Evolutionary conservation across 1,139 yeast species (phyloP), one percentile per base, ranked within the genome.

Genomic region (Debaryomyces fabryi): DNA sequence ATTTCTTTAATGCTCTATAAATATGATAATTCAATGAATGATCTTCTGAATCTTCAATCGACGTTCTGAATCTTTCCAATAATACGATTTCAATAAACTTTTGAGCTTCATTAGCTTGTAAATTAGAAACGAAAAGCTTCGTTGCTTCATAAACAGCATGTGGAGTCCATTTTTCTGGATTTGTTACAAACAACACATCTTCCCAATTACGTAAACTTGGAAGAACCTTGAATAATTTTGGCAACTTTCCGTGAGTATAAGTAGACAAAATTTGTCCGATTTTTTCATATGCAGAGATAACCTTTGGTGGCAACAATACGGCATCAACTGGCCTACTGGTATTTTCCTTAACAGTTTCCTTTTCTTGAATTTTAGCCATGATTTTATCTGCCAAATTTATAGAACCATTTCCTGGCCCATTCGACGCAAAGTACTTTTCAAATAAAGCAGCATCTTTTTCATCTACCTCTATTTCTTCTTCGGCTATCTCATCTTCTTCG

Each of bases 61-160:
- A 88, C 36, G 78, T 79, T 68, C 97, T 82, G 66, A 93, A 91
- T 63, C 96, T 81, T 57, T 91, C 96, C 53, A 90, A 78, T 39
- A 95, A 74, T 1, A 93, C 91, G 51, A 72, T 70, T 52, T 81
- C 85, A 47, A 93, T 83, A 63, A 90, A 93, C 59, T 82, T 85
- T 65, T 91, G 96, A 4, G 97, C 93, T 67, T 93, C 96, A 55
- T 82, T 81, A 10, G 98, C 88, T 49, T 84, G 84, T 64, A 93
- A 78, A 59, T 90, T 91, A 13, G 98, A 91, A 1, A 93, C 96
- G 68, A 95, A 92, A 44, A 93, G 72, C 65, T 91, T 89, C 9
- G 99, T 90, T 3, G 97, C 99, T 67, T 95, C 98, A 63, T 87
- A 93, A 1, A 88, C 85, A 2, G 96, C 97, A 63, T 92, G 95